Percentiles rank a stretch among this genome's conserved stretches.
phyloP scores from a whole-genome alignment of 208 protist species.

The Trypanosoma boissoni region DNA sequence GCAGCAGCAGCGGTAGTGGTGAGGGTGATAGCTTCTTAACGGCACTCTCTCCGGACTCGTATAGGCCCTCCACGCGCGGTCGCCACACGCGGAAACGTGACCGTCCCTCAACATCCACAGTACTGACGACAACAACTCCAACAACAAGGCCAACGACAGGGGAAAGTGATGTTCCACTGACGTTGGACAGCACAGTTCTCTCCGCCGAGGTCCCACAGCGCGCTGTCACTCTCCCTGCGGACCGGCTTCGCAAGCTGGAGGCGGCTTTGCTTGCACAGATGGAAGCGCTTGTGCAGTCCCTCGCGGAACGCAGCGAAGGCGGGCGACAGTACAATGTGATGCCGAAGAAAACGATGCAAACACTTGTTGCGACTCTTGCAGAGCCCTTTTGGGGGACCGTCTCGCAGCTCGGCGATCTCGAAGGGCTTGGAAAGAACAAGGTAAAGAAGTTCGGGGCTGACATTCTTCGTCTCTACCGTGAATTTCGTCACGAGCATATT shows the following conservation, averaged over 20 bases:
- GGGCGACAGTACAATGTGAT: slow-evolving; percentile 85
- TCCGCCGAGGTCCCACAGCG: neutral
- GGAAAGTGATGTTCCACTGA: neutral
- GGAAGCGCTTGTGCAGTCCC: slow-evolving; percentile 66
- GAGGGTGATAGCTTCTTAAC: neutral
- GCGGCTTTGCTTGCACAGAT: slow-evolving; percentile 48
- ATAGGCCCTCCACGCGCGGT: too few species aligned
- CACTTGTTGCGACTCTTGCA: slow-evolving; percentile 59
- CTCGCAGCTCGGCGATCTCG: slow-evolving; percentile 66
- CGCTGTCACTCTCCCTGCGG: slow-evolving; percentile 35
- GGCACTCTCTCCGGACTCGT: slow-evolving; percentile 33
- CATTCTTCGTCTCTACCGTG: slow-evolving; percentile 70
- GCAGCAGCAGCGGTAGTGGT: neutral
- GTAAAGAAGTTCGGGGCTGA: slow-evolving; percentile 80
- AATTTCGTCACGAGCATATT: slow-evolving; percentile 76
- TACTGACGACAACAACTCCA: too few species aligned
- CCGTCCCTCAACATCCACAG: too few species aligned
- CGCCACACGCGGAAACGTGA: too few species aligned
- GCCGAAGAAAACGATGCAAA: slow-evolving; percentile 78
- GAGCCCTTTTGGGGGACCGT: slow-evolving; percentile 67
- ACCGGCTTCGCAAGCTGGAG: slow-evolving; percentile 52
- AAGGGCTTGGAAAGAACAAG: slow-evolving; percentile 88
- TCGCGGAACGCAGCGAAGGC: slow-evolving; percentile 68
- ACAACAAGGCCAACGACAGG: neutral
- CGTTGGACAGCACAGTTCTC: neutral